Percentiles rank a stretch among this genome's conserved stretches.
Conservation (phyloP, 2,329 filamentous ascomycete genomes). For the Sclerotinia subarctica region DNA sequence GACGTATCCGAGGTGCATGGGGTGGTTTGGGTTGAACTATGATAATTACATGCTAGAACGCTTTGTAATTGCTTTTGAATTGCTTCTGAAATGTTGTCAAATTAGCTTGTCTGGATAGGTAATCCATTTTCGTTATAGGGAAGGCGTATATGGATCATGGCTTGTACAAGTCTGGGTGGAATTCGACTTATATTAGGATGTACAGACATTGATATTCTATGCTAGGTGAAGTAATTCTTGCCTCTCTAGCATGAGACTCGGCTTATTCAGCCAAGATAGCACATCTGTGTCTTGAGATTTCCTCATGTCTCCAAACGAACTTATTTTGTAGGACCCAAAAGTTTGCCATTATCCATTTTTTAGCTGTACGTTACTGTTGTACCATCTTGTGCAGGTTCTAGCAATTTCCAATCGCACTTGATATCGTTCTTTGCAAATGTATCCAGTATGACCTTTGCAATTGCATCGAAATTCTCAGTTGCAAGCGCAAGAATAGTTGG, state of each 20-base stretch:
- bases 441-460: slow-evolving; percentile 74
- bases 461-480: slow-evolving; percentile 82
- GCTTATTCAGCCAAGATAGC: slow-evolving; percentile 6
- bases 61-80: background rate
- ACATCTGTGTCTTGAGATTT: background rate
- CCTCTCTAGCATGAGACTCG: background rate
- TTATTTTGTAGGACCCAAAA: background rate
- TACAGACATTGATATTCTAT: background rate
- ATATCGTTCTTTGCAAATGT: slow-evolving; percentile 72
- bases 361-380: slow-evolving; percentile 36
- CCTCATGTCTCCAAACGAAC: background rate
- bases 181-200: slow-evolving; percentile 2
- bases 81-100: background rate
- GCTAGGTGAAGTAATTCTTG: background rate
- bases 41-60: background rate
- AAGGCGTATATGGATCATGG: slow-evolving; percentile 10
- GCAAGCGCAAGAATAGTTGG: slow-evolving; percentile 93
- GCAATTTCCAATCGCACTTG: slow-evolving; percentile 77
- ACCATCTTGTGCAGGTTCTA: slow-evolving; percentile 78
- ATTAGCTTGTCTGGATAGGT: slow-evolving; percentile 7
- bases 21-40: slow-evolving; percentile 56
- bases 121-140: background rate
- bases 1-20: slow-evolving; percentile 75
- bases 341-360: background rate
- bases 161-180: slow-evolving; percentile 3